phyloP scores from a whole-genome alignment of 208 protist genomes.

The Wallacemonas sp. region DNA sequence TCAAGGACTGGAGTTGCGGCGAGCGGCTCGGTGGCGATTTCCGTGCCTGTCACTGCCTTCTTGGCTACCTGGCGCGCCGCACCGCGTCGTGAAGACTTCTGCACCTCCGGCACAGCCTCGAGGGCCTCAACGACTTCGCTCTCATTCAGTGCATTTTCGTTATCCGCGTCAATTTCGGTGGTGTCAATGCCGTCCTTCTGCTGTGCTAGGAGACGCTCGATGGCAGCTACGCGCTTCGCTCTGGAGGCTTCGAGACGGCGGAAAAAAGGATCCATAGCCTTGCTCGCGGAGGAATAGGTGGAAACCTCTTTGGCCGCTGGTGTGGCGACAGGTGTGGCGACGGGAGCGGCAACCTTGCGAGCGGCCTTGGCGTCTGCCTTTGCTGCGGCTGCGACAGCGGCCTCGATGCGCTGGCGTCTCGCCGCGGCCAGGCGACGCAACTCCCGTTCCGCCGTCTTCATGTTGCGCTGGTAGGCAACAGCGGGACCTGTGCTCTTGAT shows the following conservation, averaged over 20 bases:
- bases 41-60: no score
- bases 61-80: no score
- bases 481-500: neutral
- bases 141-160: neutral
- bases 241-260: neutral
- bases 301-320: neutral
- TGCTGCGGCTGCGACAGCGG: neutral
- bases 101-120: neutral
- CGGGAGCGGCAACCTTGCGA: neutral
- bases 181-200: neutral
- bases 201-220: neutral
- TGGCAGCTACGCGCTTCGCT: neutral
- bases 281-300: no score
- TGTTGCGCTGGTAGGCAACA: neutral
- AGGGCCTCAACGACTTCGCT: neutral
- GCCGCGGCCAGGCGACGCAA: neutral
- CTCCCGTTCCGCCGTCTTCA: conserved; percentile 14
- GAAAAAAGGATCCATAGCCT: neutral
- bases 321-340: neutral
- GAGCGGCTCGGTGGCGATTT: neutral
- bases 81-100: no score
- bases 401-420: neutral
- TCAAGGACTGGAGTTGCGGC: neutral
- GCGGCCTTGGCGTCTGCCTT: neutral
- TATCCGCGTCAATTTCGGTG: neutral